Evolutionary conservation across 2,329 filamentous ascomycete genomes (phyloP), one percentile per base, ranked within the genome.

Genomic region (Aspergillus novofumigatus): DNA sequence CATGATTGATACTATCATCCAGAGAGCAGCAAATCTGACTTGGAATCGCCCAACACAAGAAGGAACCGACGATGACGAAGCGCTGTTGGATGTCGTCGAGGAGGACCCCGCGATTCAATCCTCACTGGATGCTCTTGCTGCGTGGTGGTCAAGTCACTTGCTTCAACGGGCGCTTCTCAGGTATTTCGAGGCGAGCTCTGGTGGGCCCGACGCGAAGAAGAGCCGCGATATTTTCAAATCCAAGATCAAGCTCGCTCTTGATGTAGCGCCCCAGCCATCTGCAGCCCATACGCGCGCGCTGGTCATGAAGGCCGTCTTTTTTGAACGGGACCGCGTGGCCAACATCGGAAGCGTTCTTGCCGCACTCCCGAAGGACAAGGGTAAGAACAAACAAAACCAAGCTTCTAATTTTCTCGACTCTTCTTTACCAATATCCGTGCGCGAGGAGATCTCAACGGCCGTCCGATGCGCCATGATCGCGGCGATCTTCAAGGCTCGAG

Each of bases 1-100:
- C 8, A 82, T 97, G 62, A 87, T 86, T 61, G 83, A 89, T 53
- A 81, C 83, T 48, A 88, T 96, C 59, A 83, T 93, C 42, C 91
- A 96, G 73, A 86, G 92, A 54, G 91, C 91, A 1, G 90, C 93
- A 71, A 96, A 96, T 70, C 81, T 97, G 17, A 91, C 92, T 2
- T 96, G 92, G 84, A 94, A 96, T 73, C 83, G 85, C 56, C 86
- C 87, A 4, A 93, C 89, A 0, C 85, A 86, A 1, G 80, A 90
- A 66, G 85, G 87, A 29, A 82, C 86, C 0, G 77, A 81, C 47
- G 78, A 82, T 3, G 78, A 81, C 23, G 88, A 90, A 61, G 85
- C 88, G 53, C 86, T 89, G 50, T 89, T 95, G 81, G 89, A 95
- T 69, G 82, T 84, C 5, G 91, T 96, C 1, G 89, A 94, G 3